Evolutionary conservation across 2,329 filamentous ascomycete genomes (phyloP).

Genomic region (Hawksworthiomyces lignivorus): DNA sequence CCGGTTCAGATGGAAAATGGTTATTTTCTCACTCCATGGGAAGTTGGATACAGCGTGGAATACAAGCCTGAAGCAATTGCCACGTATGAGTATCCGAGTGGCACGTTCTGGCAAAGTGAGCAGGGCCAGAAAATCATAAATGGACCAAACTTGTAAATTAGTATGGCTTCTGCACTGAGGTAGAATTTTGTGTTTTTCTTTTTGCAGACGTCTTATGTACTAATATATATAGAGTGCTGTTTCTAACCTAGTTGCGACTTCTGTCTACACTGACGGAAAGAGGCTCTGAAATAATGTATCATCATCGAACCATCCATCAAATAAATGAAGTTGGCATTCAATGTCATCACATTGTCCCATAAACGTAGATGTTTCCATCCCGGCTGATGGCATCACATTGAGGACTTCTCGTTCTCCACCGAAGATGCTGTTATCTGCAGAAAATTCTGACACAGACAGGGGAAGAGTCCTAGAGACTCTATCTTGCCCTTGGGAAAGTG

Average conservation of each 20-base stretch:
- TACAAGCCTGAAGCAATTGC: not conserved
- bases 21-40: not conserved
- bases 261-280: not conserved
- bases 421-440: no score
- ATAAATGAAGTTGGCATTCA: not conserved
- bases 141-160: not conserved
- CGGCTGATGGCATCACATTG: not conserved
- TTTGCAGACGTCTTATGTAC: no score
- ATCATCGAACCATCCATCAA: not conserved
- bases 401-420: no score
- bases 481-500: no score
- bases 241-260: no score
- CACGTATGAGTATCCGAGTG: not conserved
- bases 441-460: no score
- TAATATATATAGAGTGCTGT: no score
- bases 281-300: not conserved
- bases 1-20: not conserved
- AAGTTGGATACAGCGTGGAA: not conserved
- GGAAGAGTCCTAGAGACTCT: no score
- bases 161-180: no score
- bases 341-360: no score
- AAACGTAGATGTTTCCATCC: not conserved
- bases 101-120: not conserved
- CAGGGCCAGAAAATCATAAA: not conserved
- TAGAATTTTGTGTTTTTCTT: no score